Evolutionary conservation across 2,329 filamentous ascomycete genomes (phyloP), one percentile per base, ranked within the genome.

Genomic region (Diaporthe caulivora): DNA sequence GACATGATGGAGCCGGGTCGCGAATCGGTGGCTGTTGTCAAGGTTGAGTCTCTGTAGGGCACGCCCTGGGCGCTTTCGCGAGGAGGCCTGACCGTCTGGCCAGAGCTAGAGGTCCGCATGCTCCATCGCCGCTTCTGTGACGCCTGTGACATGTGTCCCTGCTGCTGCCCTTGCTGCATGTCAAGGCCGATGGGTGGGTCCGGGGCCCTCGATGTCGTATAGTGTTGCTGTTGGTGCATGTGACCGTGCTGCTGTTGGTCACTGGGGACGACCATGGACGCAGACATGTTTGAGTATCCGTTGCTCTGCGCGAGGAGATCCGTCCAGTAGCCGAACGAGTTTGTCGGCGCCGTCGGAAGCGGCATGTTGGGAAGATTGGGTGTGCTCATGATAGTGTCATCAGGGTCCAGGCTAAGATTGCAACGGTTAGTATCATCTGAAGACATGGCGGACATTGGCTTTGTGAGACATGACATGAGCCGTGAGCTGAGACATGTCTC

Each of bases 1-100:
- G 73, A 75, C 73, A 75, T 75, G 26, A 73, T 75, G n/a, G 73
- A 75, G 40, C 71, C 73, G 49, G 73, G 73, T 62, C 73, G 71
- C 47, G 73, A 75, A 26, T 75, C 73, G 21, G 42, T 58, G 18
- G 65, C 53, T n/a, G 62, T 65, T 18, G 73, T 68, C 34, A 75
- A 64, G 2, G 71, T 75, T 21, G 73, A 75, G 44, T 75, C 73
- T 62, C 68, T 58, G 37, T 71, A 71, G 8, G 68, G 68, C 21
- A 71, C 68, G 21, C 68, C 68, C 55, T 71, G 68, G 21, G 68
- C 68, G 37, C 68, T 71, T 55, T 75, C 73, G 18, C 73, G 73
- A 3, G 71, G 60, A 54, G 73, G 73, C 29, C 72, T 69, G 17
- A 75, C 71, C 15, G 73, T 75, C 31, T 72, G 71, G 18, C 73